phyloP scores from a whole-genome alignment of 108 stramenopile genomes.

The Nitzschia sp. region DNA sequence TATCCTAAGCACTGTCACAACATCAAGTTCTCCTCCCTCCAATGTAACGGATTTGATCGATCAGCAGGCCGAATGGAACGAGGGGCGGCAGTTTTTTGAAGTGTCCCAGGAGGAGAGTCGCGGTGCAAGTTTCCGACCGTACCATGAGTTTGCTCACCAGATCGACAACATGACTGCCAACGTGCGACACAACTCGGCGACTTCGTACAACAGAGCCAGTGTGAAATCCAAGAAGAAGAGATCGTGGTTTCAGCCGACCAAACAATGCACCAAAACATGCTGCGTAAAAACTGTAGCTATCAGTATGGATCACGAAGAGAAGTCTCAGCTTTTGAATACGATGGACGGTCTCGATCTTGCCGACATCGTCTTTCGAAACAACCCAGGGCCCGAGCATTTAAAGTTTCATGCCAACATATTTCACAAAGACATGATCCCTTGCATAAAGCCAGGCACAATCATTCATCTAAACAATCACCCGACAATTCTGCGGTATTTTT shows the following conservation, averaged over 20 bases:
- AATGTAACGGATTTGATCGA: too few species aligned
- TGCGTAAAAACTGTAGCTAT: constrained; percentile 24
- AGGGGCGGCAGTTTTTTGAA: too few species aligned
- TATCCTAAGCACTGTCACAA: too few species aligned
- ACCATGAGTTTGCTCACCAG: not conserved
- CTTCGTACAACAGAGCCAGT: not conserved
- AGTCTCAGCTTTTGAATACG: constrained; percentile 4
- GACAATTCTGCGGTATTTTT: constrained; percentile 7
- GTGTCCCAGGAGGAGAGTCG: too few species aligned
- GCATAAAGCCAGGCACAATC: constrained; percentile 28
- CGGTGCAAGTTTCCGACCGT: too few species aligned
- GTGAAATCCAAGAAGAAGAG: not conserved
- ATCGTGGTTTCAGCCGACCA: constrained; percentile 5
- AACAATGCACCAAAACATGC: constrained; percentile 18
- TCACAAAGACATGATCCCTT: constrained; percentile 20
- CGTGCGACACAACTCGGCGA: not conserved
- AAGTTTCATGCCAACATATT: constrained; percentile 4
- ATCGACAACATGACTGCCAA: not conserved
- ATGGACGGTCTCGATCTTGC: constrained; percentile 23
- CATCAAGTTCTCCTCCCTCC: too few species aligned
- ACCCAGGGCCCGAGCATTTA: not conserved
- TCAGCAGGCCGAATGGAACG: too few species aligned
- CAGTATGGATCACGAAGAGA: constrained; percentile 19
- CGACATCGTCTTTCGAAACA: constrained; percentile 19
- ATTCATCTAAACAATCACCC: constrained; percentile 15